A percentile compares a stretch with the other conserved stretches of the same genome.
phyloP scores from a whole-genome alignment of 306 rosid genomes.

The Cucurbita pepo region DNA sequence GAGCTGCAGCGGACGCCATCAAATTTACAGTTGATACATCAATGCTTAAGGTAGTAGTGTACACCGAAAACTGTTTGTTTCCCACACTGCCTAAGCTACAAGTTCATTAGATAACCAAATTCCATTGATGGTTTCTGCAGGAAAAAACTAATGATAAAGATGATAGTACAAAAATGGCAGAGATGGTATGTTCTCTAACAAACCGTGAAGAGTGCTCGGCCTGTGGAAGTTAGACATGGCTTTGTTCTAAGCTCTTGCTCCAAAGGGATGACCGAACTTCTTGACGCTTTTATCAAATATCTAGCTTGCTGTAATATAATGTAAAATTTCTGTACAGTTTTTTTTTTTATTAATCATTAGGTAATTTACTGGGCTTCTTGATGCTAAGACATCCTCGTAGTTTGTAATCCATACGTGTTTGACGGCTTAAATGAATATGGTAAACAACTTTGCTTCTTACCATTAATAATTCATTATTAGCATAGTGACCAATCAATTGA shows the following conservation, averaged over 20 bases:
- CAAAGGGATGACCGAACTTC: neutral
- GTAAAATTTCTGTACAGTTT: neutral
- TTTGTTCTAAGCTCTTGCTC: neutral
- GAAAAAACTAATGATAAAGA: slow-evolving; percentile 29
- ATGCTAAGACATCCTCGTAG: too few relatives aligned
- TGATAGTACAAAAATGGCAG: slow-evolving; percentile 50
- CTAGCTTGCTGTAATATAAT: neutral
- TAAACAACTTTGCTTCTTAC: neutral
- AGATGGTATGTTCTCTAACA: slow-evolving; percentile 75
- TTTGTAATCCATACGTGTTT: neutral
- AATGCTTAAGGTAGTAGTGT: slow-evolving; percentile 27
- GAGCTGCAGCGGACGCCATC: slow-evolving; percentile 82
- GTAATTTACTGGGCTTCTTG: neutral
- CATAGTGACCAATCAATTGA: too few relatives aligned
- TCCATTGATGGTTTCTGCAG: slow-evolving; percentile 16
- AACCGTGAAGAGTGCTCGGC: slow-evolving; percentile 75
- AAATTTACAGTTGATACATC: slow-evolving; percentile 76
- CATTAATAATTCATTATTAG: too few relatives aligned
- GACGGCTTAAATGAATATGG: neutral
- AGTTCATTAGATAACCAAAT: neutral
- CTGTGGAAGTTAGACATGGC: slow-evolving; percentile 54
- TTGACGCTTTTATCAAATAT: neutral
- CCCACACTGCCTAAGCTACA: neutral
- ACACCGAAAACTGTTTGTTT: neutral
- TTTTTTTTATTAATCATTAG: neutral